A percentile compares a stretch with the other conserved stretches of the same genome.
Conservation (phyloP, 1,139 yeast species). For the Casaregolazyma suthepensis region DNA sequence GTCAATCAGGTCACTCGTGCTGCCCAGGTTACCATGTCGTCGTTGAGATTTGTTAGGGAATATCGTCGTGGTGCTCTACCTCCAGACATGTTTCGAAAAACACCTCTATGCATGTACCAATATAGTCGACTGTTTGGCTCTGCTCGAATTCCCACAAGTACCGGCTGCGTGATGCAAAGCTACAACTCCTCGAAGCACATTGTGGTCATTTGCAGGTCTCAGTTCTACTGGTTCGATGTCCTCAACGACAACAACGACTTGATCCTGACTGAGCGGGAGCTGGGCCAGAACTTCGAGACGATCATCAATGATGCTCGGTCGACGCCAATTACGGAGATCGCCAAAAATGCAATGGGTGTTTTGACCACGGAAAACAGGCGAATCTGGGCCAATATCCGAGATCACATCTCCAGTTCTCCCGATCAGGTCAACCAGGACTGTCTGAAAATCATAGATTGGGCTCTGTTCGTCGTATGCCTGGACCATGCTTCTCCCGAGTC, state of each 20-base stretch:
- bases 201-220: slow-evolving; percentile 78
- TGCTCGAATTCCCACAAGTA: slow-evolving; percentile 72
- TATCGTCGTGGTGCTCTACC: slow-evolving; percentile 67
- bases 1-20: slow-evolving; percentile 73
- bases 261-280: slow-evolving; percentile 64
- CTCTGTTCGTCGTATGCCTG: slow-evolving; percentile 72
- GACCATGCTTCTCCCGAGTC: slow-evolving; percentile 70
- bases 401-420: slow-evolving; percentile 35
- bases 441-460: slow-evolving; percentile 67
- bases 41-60: slow-evolving; percentile 73
- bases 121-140: slow-evolving; percentile 81
- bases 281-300: slow-evolving; percentile 66
- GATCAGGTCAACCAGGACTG: slow-evolving; percentile 53
- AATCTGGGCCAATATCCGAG: slow-evolving; percentile 74
- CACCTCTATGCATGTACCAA: slow-evolving; percentile 82
- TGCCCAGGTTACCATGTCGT: slow-evolving; percentile 70
- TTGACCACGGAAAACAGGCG: slow-evolving; percentile 84
- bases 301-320: slow-evolving; percentile 65
- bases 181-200: slow-evolving; percentile 72
- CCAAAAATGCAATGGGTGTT: slow-evolving; percentile 81
- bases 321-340: slow-evolving; percentile 59
- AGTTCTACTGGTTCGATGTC: slow-evolving; percentile 91
- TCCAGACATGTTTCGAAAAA: slow-evolving; percentile 62
- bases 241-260: slow-evolving; percentile 65
- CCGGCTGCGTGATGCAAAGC: slow-evolving; percentile 81